Percentiles rank a stretch among this genome's conserved stretches.
phyloP scores from a whole-genome alignment of 768 basidiomycete species.

The Hemileccinum rubropunctum region DNA sequence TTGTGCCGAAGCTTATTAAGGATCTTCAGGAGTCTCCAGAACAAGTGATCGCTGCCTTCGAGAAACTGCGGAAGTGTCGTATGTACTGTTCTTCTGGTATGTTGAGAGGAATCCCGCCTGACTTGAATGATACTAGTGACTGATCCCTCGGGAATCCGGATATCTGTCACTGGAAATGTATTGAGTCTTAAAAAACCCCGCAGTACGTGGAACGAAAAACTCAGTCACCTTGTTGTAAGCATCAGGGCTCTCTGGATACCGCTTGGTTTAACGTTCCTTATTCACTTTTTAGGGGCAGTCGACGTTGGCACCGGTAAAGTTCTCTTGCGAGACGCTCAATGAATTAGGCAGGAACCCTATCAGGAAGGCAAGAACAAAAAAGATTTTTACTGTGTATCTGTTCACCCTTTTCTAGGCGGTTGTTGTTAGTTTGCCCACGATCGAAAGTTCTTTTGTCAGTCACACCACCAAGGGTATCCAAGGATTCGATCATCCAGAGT shows the following conservation, averaged over 20 bases:
- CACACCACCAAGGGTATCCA: constrained; percentile 76
- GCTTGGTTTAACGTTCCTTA: not conserved
- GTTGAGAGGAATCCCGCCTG: not conserved
- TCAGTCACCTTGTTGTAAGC: constrained; percentile 58
- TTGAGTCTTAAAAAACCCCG: constrained; percentile 66
- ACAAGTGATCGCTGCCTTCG: constrained; percentile 67
- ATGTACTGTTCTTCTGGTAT: constrained; percentile 28
- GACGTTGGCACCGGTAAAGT: constrained; percentile 62
- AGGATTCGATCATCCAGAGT: constrained; percentile 80
- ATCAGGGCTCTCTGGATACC: constrained; percentile 15
- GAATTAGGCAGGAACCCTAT: constrained; percentile 69
- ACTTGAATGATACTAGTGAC: constrained; percentile 70
- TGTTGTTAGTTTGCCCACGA: constrained; percentile 86
- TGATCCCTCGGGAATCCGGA: constrained; percentile 76
- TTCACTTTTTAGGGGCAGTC: constrained; percentile 37
- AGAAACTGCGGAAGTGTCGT: constrained; percentile 70
- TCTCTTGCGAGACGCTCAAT: constrained; percentile 68
- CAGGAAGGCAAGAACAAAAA: constrained; percentile 52
- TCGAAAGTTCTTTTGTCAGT: constrained; percentile 86
- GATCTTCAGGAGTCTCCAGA: constrained; percentile 72
- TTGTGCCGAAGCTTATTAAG: constrained; percentile 70
- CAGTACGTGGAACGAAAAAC: constrained; percentile 71
- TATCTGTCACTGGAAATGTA: constrained; percentile 90
- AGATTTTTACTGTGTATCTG: not conserved
- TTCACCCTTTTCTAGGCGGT: constrained; percentile 53